Percentiles rank a stretch among this genome's conserved stretches.
phyloP scores from a whole-genome alignment of 2,329 filamentous ascomycete genomes.

The Saccharata proteae region DNA sequence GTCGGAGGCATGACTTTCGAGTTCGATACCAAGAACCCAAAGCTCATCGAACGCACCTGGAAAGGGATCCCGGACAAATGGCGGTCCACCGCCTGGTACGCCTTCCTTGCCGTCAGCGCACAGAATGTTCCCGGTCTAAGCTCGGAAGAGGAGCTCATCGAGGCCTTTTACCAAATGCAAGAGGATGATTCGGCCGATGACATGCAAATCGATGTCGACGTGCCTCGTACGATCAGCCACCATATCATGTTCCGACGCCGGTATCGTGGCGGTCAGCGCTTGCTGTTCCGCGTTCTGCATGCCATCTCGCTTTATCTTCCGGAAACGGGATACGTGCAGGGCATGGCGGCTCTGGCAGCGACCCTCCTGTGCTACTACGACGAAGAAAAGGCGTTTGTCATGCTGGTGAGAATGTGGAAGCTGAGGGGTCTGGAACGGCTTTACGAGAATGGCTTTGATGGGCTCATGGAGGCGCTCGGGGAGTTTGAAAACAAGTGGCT shows the following conservation, averaged over 20 bases:
- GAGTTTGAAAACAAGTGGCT: slow-evolving; percentile 85
- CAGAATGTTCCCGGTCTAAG: slow-evolving; percentile 29
- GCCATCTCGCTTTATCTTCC: slow-evolving; percentile 84
- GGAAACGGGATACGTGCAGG: slow-evolving; percentile 89
- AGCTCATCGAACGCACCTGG: slow-evolving; percentile 86
- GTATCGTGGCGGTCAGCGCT: slow-evolving; percentile 77
- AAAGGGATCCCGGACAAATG: slow-evolving; percentile 96
- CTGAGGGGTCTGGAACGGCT: slow-evolving; percentile 74
- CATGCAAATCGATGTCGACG: slow-evolving; percentile 92
- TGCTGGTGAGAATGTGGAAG: slow-evolving; percentile 92
- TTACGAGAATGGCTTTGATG: slow-evolving; percentile 73
- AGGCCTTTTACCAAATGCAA: slow-evolving; percentile 60
- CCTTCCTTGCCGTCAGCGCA: slow-evolving; percentile 72
- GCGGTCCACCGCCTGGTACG: slow-evolving; percentile 89
- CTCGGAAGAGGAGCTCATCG: slow-evolving; percentile 59
- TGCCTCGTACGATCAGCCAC: slow-evolving; percentile 83
- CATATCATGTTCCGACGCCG: slow-evolving; percentile 95
- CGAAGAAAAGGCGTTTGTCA: slow-evolving; percentile 86
- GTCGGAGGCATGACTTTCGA: slow-evolving; percentile 56
- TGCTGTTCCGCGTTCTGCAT: slow-evolving; percentile 87
- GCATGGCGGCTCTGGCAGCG: slow-evolving; percentile 88
- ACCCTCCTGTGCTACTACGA: slow-evolving; percentile 95
- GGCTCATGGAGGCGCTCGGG: slow-evolving; percentile 71
- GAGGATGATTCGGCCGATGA: slow-evolving; percentile 72
- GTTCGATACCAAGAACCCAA: slow-evolving; percentile 66